Evolutionary conservation across 345 rosid species (phyloP).

Genomic region (Carallia brachiata): DNA sequence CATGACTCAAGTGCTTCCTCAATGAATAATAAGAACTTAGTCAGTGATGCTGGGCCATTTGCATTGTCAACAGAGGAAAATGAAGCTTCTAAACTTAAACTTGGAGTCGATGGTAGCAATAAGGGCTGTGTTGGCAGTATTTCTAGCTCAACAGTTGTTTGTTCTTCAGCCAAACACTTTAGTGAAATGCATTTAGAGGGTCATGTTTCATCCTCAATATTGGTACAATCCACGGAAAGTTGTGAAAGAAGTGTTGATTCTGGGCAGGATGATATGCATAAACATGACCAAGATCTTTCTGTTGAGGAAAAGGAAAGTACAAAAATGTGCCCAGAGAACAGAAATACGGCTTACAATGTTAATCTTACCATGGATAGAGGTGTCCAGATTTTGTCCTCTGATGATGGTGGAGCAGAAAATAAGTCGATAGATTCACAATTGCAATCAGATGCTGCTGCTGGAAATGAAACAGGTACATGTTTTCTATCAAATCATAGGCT

Average conservation of each 20-base stretch:
- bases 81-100: conserved; percentile 25
- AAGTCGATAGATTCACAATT: conserved; percentile 33
- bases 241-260: conserved; percentile 14
- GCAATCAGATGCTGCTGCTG: conserved; percentile 30
- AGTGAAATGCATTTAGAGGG: conserved; percentile 18
- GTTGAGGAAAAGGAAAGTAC: conserved; percentile 25
- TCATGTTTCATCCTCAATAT: conserved; percentile 10
- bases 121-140: conserved; percentile 12
- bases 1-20: conserved; percentile 23
- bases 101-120: conserved; percentile 13
- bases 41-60: conserved; percentile 27
- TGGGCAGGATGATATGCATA: conserved; percentile 19
- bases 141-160: conserved; percentile 8
- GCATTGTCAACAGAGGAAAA: conserved; percentile 21
- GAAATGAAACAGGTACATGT: conserved; percentile 41
- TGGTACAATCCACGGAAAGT: conserved; percentile 24
- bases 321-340: conserved; percentile 31
- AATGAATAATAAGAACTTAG: conserved; percentile 17
- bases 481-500: conserved; percentile 12
- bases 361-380: conserved; percentile 24
- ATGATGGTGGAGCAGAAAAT: conserved; percentile 22
- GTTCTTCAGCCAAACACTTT: conserved; percentile 22
- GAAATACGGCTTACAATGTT: conserved; percentile 18
- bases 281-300: conserved; percentile 19
- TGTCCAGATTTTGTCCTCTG: conserved; percentile 24